Evolutionary conservation across 31 red algal species (phyloP), one percentile per base, ranked within the genome.

Genomic region (Pterothamnion heteromorphum): DNA sequence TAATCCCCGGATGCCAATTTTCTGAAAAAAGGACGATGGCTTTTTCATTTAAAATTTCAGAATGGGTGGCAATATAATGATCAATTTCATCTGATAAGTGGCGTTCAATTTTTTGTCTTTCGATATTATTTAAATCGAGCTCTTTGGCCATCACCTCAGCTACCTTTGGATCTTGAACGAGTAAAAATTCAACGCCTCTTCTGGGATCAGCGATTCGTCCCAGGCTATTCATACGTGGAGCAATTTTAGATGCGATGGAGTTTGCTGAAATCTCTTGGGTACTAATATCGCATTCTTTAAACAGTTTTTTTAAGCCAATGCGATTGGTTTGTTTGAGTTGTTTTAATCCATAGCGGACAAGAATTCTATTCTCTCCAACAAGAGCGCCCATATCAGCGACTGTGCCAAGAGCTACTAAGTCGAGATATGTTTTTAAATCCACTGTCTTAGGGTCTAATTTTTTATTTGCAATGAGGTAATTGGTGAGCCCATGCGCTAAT

Each of bases 351-450:
- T 44, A 26, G 33, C 26, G 41, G 24, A 58, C 86, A 22, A 89
- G 33, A 27, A 64, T 58, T 24, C 86, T 23, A 64, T 89, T 89
- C 43, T 44, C 44, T 24, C 43, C 86, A 57, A 64, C 33, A 44
- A 89, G 35, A 28, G 86, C 38, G 21, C 43, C 86, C n/a, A 89
- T 58, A 89, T 89, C 86, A 28, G 38, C 35, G 26, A 58, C 43
- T 28, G 43, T 89, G 20, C 24, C 43, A 21, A 89, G 21, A 28
- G 86, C 43, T 24, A 89, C 86, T 26, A 89, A 27, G 33, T 89
- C 86, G 32, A 89, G 23, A 89, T 31, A 64, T 30, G 22, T 26
- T 24, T 64, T 58, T 58, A 89, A 44, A 31, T 89, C 38, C 24
- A 31, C 86, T 23, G 23, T 28, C 44, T 44, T 24, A 64, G 26